Conservation (phyloP, 805 yeast species). For the Myxozyma neglecta region DNA sequence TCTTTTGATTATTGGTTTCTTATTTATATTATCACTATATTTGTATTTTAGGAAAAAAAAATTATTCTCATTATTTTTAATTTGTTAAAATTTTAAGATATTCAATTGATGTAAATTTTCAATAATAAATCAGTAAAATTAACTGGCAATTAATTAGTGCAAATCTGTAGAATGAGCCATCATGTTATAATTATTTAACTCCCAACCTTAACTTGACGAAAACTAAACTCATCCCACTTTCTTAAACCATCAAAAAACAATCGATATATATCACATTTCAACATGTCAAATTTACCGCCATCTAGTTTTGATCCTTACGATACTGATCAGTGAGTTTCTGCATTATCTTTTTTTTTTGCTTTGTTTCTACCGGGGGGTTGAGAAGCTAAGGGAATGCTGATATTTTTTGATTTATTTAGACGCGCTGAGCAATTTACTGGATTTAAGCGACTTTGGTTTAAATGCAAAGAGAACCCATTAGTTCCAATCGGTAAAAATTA, state of each 20-base stretch:
- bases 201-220: not conserved
- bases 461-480: slow-evolving; percentile 75
- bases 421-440: slow-evolving; percentile 22
- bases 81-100: too few species aligned
- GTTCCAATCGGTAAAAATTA: slow-evolving; percentile 73
- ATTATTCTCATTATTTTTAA: too few species aligned
- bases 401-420: not conserved
- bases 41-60: too few species aligned
- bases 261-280: not conserved
- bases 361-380: not conserved
- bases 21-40: too few species aligned
- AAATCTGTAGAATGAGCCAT: too few species aligned
- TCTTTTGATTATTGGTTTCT: not conserved
- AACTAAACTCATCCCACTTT: not conserved
- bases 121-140: not conserved
- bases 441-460: slow-evolving; percentile 54
- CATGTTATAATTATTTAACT: not conserved
- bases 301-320: slow-evolving; percentile 28
- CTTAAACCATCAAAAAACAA: not conserved
- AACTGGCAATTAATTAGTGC: not conserved
- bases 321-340: slow-evolving; percentile 22
- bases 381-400: not conserved
- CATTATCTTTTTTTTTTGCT: not conserved
- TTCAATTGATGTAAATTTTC: not conserved
- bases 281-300: slow-evolving; percentile 10